Evolutionary conservation across 2,329 filamentous ascomycete species (phyloP), one percentile per base, ranked within the genome.

Genomic region (Plectosphaerella cucumerina): DNA sequence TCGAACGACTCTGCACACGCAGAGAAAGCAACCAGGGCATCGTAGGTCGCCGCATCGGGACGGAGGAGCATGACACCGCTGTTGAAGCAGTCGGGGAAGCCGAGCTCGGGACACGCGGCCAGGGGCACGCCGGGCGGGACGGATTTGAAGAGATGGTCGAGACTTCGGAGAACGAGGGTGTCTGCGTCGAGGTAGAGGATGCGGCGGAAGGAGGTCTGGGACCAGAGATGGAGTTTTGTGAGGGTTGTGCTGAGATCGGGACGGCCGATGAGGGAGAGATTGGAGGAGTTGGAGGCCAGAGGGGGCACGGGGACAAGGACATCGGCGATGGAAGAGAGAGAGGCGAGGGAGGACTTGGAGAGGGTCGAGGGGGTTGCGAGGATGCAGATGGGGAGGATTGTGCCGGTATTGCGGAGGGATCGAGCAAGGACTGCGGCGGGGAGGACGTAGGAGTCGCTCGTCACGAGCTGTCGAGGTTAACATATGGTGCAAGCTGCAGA

Each of bases 41-140:
- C 78, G 60, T 85, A 87, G 52, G 84, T 84, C 47, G 81, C 78
- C 72, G 83, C 71, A 64, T 85, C 78, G 21, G 85, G 85, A 22
- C 72, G 77, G 20, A 88, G 68, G 15, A 86, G 81, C 81, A 89
- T 85, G 52, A 89, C 74, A 57, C 85, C 59, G 47, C 80, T 84
- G 65, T 89, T 89, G 75, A 89, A 89, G 58, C 80, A 82, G 69
- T 89, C 85, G 12, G 85, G 85, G 84, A 85, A 89, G 52, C 85
- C 85, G 56, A 87, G 79, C 60, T 89, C 85, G 10, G 85, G 84
- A 5, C 77, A 82, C 5, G 85, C 58, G 14, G 58, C 57, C 42
- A 60, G 56, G 21, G 34, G 17, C 12, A 58, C 47, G 10, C 77
- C 74, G 1, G 71, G 62, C 0, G 86, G 86, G 1, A 87, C 71